Base-by-base conservation (phyloP, 306 rosid genomes). In the Inga leiocalycina region DNA sequence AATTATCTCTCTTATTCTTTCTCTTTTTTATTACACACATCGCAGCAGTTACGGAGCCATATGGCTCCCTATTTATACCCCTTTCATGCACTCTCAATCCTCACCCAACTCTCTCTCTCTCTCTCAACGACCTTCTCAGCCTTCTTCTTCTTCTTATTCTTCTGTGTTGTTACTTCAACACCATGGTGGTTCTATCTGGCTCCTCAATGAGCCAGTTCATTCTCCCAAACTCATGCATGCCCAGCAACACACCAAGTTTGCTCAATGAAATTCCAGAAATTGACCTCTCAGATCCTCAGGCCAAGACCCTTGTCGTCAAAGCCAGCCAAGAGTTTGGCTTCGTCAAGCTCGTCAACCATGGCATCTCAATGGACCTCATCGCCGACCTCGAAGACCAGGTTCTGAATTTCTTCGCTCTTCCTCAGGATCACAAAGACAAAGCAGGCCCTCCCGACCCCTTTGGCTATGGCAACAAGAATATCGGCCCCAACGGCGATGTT, bases 401-500 rank as follows among this genome's bases (percentile, higher is more conserved):
- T 14, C 80, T 90, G 45, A 83, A 75, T 2, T 93, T 95, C 78
- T 95, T 95, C 88, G 51, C 2, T 2, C 81, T 85, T 1, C 43
- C 93, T 0, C 89, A 88, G 77, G 67, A 78, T 8, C 86, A 84
- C 13, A 95, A 95, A 79, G 93, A 95, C 44, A 82, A 27, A 67
- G 87, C 89, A 0, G 87, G 90, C 14, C 94, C 94, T 8, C 88
- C 97, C 0, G 85, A 93, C 65, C 98, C 98, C 3, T 91, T 84
- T 17, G 97, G 98, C 20, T 95, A 95, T 78, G 97, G 97, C 11
- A 84, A 59, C 83, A 92, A 88, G 66, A 76, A 73, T n/a, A 95
- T 95, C 45, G 99, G 99, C 14, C 65, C 77, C 0, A 92, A 89
- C 76, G 99, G 99, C 37, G 99, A 93, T 72, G 78, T 89, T 19